Conservation (phyloP, 2,329 filamentous ascomycete species). For the Sclerotinia minor region DNA sequence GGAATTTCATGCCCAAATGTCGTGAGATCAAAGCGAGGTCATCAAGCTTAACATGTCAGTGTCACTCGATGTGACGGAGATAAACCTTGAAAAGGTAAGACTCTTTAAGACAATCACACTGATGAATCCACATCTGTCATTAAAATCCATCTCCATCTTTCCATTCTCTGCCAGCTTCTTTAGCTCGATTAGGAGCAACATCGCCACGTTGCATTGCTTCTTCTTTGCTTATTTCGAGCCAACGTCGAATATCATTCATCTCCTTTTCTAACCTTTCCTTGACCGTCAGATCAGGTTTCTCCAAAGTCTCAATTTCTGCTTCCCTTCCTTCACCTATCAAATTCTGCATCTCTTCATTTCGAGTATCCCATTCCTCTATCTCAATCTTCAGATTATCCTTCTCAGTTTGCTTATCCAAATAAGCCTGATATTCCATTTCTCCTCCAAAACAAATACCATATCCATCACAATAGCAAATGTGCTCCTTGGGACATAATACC, state of each 20-base stretch:
- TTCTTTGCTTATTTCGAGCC: slow-evolving; percentile 28
- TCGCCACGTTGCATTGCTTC: slow-evolving; percentile 33
- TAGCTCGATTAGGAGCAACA: slow-evolving; percentile 31
- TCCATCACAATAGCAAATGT: slow-evolving; percentile 41
- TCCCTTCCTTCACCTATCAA: slow-evolving; percentile 12
- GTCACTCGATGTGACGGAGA: neutral
- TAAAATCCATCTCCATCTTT: slow-evolving; percentile 31
- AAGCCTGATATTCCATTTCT: slow-evolving; percentile 31
- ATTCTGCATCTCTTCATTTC: neutral
- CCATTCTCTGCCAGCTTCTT: slow-evolving; percentile 33
- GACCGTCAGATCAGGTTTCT: slow-evolving; percentile 26
- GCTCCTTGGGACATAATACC: slow-evolving; percentile 35
- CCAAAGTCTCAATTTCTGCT: neutral
- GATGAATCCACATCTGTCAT: neutral
- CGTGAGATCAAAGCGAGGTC: neutral
- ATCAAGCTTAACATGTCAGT: neutral
- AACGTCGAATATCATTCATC: slow-evolving; percentile 28
- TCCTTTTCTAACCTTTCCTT: slow-evolving; percentile 27
- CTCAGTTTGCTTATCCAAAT: slow-evolving; percentile 13
- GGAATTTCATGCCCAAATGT: neutral
- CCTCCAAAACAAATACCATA: slow-evolving; percentile 41
- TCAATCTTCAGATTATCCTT: neutral
- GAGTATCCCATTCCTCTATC: slow-evolving; percentile 6
- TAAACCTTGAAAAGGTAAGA: neutral
- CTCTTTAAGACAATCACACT: neutral